Evolutionary conservation across 139 green algal genomes (phyloP).

Genomic region (Chlorella vulgaris): DNA sequence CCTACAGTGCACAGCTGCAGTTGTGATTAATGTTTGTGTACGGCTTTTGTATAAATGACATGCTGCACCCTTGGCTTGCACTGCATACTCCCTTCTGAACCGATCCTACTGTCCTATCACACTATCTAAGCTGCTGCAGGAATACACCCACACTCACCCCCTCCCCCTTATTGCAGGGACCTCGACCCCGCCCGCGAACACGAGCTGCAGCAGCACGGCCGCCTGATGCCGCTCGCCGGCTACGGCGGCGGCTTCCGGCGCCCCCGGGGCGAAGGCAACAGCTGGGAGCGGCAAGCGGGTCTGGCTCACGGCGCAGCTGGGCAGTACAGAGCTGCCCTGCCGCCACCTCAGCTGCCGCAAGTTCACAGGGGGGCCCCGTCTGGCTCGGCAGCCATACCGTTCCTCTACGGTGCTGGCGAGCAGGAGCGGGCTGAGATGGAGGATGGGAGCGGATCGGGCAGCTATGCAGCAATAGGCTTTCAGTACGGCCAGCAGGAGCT

Average conservation of each 20-base stretch:
- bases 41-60: no score
- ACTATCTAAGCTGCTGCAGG: neutral
- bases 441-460: neutral
- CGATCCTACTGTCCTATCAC: neutral
- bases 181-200: slow-evolving; percentile 17
- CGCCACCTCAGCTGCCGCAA: slow-evolving; percentile 5
- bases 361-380: no score
- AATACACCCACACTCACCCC: neutral
- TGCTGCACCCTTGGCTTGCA: neutral
- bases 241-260: no score
- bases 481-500: no score
- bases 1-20: no score
- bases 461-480: slow-evolving; percentile 40
- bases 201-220: slow-evolving; percentile 26
- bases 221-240: slow-evolving; percentile 15
- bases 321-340: neutral
- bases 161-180: slow-evolving; percentile 3
- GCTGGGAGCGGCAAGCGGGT: no score
- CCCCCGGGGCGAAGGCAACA: neutral
- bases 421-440: neutral
- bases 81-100: neutral
- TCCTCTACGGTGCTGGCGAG: slow-evolving; percentile 6
- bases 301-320: no score
- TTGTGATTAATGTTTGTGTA: no score
- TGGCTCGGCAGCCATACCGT: slow-evolving; percentile 17